Evolutionary conservation across 768 basidiomycete species (phyloP).

Genomic region (Lentinula guzmanii): DNA sequence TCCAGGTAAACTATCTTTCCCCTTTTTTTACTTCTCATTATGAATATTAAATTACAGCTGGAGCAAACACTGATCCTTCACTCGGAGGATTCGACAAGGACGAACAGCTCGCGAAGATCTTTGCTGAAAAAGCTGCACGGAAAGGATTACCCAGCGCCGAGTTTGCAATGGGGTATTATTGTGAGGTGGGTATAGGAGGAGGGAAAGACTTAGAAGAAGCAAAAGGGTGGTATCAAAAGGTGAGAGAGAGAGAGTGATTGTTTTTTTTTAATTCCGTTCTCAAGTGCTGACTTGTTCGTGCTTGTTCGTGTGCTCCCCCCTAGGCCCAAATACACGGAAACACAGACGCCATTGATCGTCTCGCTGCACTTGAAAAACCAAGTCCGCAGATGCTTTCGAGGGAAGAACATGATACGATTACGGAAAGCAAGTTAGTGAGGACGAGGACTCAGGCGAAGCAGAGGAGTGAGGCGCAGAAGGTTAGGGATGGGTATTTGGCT

Average conservation of each 20-base stretch:
- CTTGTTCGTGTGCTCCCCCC: too few relatives aligned
- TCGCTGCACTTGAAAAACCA: slow-evolving; percentile 60
- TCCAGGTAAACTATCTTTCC: too few relatives aligned
- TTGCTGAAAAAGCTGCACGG: slow-evolving; percentile 81
- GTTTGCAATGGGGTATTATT: slow-evolving; percentile 96
- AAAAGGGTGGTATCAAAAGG: slow-evolving; percentile 73
- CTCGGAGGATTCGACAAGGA: slow-evolving; percentile 78
- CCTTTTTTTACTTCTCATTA: too few relatives aligned
- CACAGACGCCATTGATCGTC: slow-evolving; percentile 68
- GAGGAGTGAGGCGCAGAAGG: slow-evolving; percentile 9
- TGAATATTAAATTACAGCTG: too few relatives aligned
- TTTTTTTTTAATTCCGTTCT: too few relatives aligned
- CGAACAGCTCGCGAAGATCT: slow-evolving; percentile 78
- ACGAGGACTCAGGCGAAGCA: slow-evolving; percentile 70
- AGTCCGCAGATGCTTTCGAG: slow-evolving; percentile 64
- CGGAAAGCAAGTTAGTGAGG: slow-evolving; percentile 76
- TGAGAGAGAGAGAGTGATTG: too few relatives aligned
- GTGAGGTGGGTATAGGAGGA: slow-evolving; percentile 87
- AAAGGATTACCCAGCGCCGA: slow-evolving; percentile 78
- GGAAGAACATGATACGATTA: slow-evolving; percentile 73
- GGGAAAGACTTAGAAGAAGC: slow-evolving; percentile 57
- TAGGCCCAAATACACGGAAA: slow-evolving; percentile 65
- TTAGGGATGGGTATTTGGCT: slow-evolving; percentile 10
- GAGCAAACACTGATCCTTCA: not conserved
- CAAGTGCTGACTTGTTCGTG: too few relatives aligned